Percentiles rank a stretch among this genome's conserved stretches.
These are phyloP conservation scores for Mortierella sp. DNA, from an alignment of 371 early-diverging fungal genomes.

Conservation along the genomic window DNA sequence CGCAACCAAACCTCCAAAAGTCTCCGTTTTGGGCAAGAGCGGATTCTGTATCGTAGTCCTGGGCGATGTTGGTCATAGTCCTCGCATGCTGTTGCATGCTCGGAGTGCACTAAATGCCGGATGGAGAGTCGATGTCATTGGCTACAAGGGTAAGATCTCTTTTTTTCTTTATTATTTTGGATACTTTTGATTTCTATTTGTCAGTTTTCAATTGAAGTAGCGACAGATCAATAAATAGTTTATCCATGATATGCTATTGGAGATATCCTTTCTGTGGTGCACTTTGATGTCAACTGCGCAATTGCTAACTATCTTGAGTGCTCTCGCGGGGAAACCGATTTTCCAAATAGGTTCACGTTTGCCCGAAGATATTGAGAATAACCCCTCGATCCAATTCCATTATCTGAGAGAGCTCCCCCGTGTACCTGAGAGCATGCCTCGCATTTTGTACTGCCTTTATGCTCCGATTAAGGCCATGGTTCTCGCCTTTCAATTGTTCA, in stretches of 20 bases:
- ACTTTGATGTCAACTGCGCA: neutral
- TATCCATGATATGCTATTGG: neutral
- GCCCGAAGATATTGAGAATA: conserved; percentile 47
- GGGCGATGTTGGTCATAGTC: conserved; percentile 95
- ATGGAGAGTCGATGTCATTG: conserved; percentile 85
- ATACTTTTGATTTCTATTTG: neutral
- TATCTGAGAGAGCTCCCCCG: conserved; percentile 49
- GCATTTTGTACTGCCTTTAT: conserved; percentile 66
- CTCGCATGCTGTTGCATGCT: conserved; percentile 97
- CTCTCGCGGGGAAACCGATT: neutral
- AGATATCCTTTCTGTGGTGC: neutral
- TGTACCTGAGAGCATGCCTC: conserved; percentile 69
- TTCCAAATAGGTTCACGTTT: conserved; percentile 40
- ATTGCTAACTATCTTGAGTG: neutral
- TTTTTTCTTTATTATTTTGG: neutral
- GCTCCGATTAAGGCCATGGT: conserved; percentile 76
- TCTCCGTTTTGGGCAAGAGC: conserved; percentile 24
- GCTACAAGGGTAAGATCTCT: conserved; percentile 74
- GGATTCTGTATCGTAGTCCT: conserved; percentile 78
- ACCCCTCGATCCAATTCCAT: conserved; percentile 52
- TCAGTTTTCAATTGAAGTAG: neutral
- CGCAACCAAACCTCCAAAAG: conserved; percentile 33
- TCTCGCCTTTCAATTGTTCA: conserved; percentile 60
- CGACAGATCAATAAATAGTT: conserved; percentile 1
- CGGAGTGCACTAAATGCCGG: conserved; percentile 76